A percentile compares a stretch with the other conserved stretches of the same genome.
phyloP scores from a whole-genome alignment of 441 rosid species.

The Isatis lusitanica region DNA sequence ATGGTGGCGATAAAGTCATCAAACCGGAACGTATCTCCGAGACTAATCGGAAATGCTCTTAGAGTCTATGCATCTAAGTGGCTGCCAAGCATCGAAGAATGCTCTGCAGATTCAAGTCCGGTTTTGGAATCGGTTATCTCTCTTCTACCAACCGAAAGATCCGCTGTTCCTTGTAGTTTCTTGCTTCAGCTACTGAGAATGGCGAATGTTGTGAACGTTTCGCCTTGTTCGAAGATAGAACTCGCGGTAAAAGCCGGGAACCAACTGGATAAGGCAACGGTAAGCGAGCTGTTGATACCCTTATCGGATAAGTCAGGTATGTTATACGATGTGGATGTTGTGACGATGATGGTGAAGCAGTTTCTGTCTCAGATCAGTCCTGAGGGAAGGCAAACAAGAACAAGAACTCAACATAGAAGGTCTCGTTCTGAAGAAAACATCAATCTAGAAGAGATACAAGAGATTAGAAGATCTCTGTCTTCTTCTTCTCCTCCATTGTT shows the following conservation, averaged over 20 bases:
- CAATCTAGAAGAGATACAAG: slow-evolving; percentile 68
- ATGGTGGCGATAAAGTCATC: slow-evolving; percentile 60
- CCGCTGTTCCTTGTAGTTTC: slow-evolving; percentile 59
- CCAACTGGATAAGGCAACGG: slow-evolving; percentile 66
- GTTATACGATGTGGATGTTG: slow-evolving; percentile 60
- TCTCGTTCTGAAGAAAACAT: slow-evolving; percentile 87
- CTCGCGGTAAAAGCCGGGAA: slow-evolving; percentile 58
- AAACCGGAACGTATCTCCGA: slow-evolving; percentile 44
- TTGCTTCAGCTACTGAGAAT: slow-evolving; percentile 59
- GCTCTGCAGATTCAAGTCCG: slow-evolving; percentile 48
- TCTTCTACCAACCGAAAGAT: slow-evolving; percentile 54
- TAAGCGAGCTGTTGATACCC: slow-evolving; percentile 64
- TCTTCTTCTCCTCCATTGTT: slow-evolving; percentile 62
- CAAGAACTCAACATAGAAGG: slow-evolving; percentile 76
- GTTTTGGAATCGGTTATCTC: slow-evolving; percentile 61
- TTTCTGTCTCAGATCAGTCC: slow-evolving; percentile 55
- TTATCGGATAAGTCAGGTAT: slow-evolving; percentile 38
- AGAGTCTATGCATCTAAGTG: slow-evolving; percentile 59
- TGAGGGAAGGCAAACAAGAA: slow-evolving; percentile 51
- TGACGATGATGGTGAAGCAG: slow-evolving; percentile 55
- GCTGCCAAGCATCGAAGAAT: slow-evolving; percentile 45
- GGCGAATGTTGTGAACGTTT: slow-evolving; percentile 47
- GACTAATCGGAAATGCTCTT: slow-evolving; percentile 59
- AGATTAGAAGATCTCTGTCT: slow-evolving; percentile 63
- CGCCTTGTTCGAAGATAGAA: slow-evolving; percentile 55